Base-by-base conservation (phyloP, 306 rosid genomes). In the Prunus davidiana region DNA sequence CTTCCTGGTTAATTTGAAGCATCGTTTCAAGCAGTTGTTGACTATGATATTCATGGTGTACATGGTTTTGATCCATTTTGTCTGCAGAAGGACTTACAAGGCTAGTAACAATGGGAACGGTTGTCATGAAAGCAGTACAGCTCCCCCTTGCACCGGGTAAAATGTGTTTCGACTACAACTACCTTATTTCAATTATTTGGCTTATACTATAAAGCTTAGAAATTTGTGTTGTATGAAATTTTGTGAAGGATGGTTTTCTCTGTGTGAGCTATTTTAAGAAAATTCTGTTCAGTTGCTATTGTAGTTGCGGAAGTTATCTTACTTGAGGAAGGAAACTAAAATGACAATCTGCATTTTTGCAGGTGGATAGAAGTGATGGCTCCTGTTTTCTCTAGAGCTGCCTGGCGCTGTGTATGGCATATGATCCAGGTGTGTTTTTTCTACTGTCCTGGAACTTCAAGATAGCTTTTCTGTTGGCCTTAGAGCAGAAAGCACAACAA, bases 291-390 rank as follows among this genome's bases (percentile, higher is more conserved):
- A 19, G 16, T 32, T 46, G 12, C 25, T 45, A 46, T 20, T 18
- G 49, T 12, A 34, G 75, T 34, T 38, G 45, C 12, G 28, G 66
- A 58, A 73, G 72, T 8, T 43, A 20, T 34, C 71, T 41, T 25
- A 15, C 60, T 63, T 77, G 56, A 81, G 55, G 71, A 86, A 67
- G 13, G 13, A 57, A 74, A 25, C 6, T 70, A 24, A 57, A 81
- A 70, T 54, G 30, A 82, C 63, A 73, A 34, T 57, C n/a, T 71
- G 66, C 80, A 64, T 72, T 30, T 30, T 30, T 85, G 78, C 88
- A 95, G 98, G 82, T 95, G 98, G 98, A 89, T 95, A 78, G 98
- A 95, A 87, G 84, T 95, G 91, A 95, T 95, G 98, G 98, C 98
- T 65, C 98, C 98, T 50, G 98, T 92, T 78, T 95, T 95, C 77